These are phyloP conservation scores for Naganishia cerealis DNA, from an alignment of 1,284 basidiomycete genomes.

Conservation along the genomic window DNA sequence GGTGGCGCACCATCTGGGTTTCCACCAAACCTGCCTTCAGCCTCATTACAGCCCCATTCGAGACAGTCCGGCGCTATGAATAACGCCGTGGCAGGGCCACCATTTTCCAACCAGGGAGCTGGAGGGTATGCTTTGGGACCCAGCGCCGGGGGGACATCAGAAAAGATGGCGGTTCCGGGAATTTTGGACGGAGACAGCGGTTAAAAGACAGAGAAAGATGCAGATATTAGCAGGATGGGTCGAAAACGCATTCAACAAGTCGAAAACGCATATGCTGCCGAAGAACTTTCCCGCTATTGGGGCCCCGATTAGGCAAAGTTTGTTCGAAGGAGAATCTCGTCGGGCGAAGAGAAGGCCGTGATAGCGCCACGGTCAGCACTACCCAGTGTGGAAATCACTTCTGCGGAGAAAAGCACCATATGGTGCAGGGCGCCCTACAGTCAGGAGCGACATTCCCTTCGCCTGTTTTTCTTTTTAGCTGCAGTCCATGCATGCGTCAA, in stretches of 20 bases:
- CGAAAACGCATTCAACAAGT: neutral
- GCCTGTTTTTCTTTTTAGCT: no score
- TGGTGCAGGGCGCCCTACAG: no score
- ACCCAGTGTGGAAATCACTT: no score
- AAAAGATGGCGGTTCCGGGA: slow-evolving; percentile 1
- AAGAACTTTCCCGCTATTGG: no score
- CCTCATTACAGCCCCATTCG: neutral
- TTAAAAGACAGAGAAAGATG: neutral
- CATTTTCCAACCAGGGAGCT: neutral
- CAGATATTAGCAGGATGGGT: neutral
- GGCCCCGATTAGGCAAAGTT: no score
- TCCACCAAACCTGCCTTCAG: neutral
- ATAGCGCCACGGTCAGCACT: no score
- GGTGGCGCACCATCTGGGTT: slow-evolving; percentile 1
- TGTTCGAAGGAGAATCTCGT: no score
- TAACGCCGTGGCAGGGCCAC: neutral
- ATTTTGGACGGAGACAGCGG: neutral
- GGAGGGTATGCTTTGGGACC: neutral
- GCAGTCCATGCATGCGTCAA: no score
- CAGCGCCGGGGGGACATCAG: neutral
- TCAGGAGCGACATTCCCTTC: no score
- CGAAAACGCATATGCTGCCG: neutral
- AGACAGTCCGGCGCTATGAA: neutral
- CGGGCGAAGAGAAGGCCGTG: no score
- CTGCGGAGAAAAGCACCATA: no score